Conservation (phyloP, 2,329 filamentous ascomycete genomes). For the Drechslerella dactyloides region DNA sequence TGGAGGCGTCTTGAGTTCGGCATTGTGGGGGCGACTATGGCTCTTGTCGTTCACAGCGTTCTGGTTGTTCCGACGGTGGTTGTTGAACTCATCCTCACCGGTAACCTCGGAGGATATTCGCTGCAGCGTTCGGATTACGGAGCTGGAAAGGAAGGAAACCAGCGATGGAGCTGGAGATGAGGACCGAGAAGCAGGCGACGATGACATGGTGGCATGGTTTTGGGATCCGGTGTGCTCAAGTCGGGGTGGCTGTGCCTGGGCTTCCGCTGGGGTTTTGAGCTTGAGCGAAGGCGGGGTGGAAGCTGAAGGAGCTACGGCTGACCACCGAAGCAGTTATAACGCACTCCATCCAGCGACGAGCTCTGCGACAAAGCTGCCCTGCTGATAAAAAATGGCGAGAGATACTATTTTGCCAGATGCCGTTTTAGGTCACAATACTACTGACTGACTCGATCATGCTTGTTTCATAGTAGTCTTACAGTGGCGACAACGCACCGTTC, state of each 20-base stretch:
- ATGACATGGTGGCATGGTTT: slow-evolving; percentile 48
- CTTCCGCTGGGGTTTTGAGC: neutral
- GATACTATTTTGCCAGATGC: too few species aligned
- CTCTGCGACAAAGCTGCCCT: too few species aligned
- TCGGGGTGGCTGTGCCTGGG: neutral
- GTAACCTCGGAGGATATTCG: slow-evolving; percentile 46
- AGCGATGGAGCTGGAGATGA: slow-evolving; percentile 46
- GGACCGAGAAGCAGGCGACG: slow-evolving; percentile 42
- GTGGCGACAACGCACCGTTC: neutral
- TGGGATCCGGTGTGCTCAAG: neutral
- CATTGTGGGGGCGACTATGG: slow-evolving; percentile 8
- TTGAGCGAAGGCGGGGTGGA: neutral
- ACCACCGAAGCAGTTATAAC: too few species aligned
- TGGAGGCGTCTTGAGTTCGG: slow-evolving; percentile 10
- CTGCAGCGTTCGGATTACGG: slow-evolving; percentile 43
- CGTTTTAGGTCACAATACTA: too few species aligned
- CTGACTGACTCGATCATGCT: neutral
- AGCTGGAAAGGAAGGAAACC: slow-evolving; percentile 46
- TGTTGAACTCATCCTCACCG: slow-evolving; percentile 47
- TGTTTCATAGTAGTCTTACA: neutral
- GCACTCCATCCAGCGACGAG: too few species aligned
- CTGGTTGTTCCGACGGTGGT: slow-evolving; percentile 35
- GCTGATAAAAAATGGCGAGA: too few species aligned
- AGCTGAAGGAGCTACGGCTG: too few species aligned
- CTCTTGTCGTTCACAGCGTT: slow-evolving; percentile 13